Percentiles rank a stretch among this genome's conserved stretches.
phyloP scores from a whole-genome alignment of 169 alveolate species.

The Babesia divergens region DNA sequence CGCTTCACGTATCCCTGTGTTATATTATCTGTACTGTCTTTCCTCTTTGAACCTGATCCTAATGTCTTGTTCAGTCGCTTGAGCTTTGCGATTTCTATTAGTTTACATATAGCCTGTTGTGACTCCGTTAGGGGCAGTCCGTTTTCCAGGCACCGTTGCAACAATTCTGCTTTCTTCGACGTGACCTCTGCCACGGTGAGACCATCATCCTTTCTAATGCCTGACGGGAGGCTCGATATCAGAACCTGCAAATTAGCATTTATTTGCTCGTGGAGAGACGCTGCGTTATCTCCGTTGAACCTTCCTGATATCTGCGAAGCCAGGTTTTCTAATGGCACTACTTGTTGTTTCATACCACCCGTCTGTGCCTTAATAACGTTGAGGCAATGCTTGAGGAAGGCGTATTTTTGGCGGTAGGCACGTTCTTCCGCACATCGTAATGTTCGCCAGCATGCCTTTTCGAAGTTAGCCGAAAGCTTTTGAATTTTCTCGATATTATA shows the following conservation, averaged over 20 bases:
- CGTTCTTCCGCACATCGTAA: constrained; percentile 50
- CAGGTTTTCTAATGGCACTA: background rate
- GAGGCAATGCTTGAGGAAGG: constrained; percentile 48
- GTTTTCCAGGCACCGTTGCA: background rate
- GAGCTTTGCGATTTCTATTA: background rate
- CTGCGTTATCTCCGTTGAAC: background rate
- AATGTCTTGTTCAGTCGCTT: background rate
- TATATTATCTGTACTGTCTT: background rate
- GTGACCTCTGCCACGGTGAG: background rate
- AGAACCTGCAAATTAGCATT: background rate
- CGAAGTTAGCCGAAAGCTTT: constrained; percentile 51
- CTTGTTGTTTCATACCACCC: background rate
- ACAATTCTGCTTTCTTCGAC: background rate
- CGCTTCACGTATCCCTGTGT: background rate
- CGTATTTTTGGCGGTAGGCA: constrained; percentile 47
- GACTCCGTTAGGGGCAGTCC: background rate
- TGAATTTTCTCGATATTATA: constrained; percentile 61
- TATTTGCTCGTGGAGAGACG: background rate
- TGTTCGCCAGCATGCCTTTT: constrained; percentile 61
- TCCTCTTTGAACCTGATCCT: background rate
- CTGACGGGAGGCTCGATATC: background rate
- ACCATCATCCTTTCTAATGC: background rate
- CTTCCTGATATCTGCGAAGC: background rate
- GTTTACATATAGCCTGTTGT: background rate
- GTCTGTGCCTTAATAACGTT: constrained; percentile 25